Base-by-base conservation (phyloP, 116 monocot species). In the Posidonia oceanica region DNA sequence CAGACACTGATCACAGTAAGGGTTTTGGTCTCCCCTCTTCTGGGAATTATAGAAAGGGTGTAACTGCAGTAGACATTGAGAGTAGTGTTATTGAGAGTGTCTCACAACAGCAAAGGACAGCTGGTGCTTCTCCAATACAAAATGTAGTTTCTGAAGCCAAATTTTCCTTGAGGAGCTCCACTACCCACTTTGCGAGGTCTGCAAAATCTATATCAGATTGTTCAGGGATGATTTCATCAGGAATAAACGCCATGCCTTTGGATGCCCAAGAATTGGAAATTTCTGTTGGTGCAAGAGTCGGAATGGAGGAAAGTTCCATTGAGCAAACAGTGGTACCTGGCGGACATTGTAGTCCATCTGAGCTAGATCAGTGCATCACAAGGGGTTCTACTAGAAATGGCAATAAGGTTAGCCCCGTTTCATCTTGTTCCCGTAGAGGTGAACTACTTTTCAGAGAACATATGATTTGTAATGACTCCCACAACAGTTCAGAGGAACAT, bases 211-310 rank as follows among this genome's bases (percentile, higher is more conserved):
- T 18, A 18, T 68, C 36, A 21, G 68, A 68, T 48, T 54, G 6
- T 44, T 16, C 41, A 14, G 41, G 40, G 41, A 65, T 72, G 44
- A 51, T 51, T 72, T 42, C 71, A 16, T 23, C 42, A 48, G 59
- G 13, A 70, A 70, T 57, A 57, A 3, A 57, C n/a, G 3, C 20
- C 39, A 70, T 40, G 56, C 39, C 37, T 70, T 36, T 13, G 14
- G 67, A 67, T 67, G 48, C 0, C 20, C 11, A 0, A 21, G 51
- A 67, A 67, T 16, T 40, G 52, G 14, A 2, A 68, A 23, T 56
- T 37, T 58, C 54, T 39, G 7, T 7, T 18, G 17, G 18, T 57
- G 39, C 56, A 18, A 54, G 36, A 39, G 23, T 56, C 2, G 20
- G 7, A 18, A 11, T 4, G 4, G 58, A 56, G 0, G 4, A n/a